These are phyloP conservation scores for Echeveria elegans DNA, from an alignment of 164 flowering plant genomes.

Conservation along the genomic window DNA sequence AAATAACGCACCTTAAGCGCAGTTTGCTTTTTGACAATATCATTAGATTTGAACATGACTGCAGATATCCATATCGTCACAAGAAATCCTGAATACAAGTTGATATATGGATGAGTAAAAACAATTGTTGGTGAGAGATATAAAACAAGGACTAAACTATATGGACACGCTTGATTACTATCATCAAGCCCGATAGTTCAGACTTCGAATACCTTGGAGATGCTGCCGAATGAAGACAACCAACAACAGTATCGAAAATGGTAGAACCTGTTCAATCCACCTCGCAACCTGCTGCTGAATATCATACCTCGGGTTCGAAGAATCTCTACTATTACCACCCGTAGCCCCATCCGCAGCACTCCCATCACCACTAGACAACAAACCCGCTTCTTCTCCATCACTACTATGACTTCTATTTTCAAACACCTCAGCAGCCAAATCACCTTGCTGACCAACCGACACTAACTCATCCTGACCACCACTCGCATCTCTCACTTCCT, in stretches of 20 bases:
- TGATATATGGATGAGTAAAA: neutral
- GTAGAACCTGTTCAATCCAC: slow-evolving; percentile 96
- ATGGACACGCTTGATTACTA: slow-evolving; percentile 18
- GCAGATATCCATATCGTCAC: slow-evolving; percentile 94
- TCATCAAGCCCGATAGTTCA: neutral
- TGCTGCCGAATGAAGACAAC: slow-evolving; percentile 97
- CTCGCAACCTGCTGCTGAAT: slow-evolving; percentile 98
- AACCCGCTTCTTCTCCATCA: slow-evolving; percentile 26
- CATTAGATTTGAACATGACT: slow-evolving; percentile 98
- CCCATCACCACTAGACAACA: slow-evolving; percentile 23
- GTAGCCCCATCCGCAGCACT: slow-evolving; percentile 27
- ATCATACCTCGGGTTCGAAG: slow-evolving; percentile 96
- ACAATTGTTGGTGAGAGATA: no score
- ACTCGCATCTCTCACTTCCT: slow-evolving; percentile 22
- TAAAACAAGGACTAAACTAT: slow-evolving; percentile 10
- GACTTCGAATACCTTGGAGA: slow-evolving; percentile 68
- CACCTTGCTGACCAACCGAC: slow-evolving; percentile 8
- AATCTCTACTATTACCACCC: slow-evolving; percentile 45
- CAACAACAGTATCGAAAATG: slow-evolving; percentile 82
- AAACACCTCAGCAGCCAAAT: neutral
- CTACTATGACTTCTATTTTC: slow-evolving; percentile 19
- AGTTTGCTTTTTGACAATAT: slow-evolving; percentile 84
- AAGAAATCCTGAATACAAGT: slow-evolving; percentile 79
- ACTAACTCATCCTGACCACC: slow-evolving; percentile 16
- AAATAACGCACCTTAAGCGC: slow-evolving; percentile 67